Evolutionary conservation across 176 grass and related monocot genomes (phyloP), one percentile per base, ranked within the genome.

Genomic region (Areca catechu): DNA sequence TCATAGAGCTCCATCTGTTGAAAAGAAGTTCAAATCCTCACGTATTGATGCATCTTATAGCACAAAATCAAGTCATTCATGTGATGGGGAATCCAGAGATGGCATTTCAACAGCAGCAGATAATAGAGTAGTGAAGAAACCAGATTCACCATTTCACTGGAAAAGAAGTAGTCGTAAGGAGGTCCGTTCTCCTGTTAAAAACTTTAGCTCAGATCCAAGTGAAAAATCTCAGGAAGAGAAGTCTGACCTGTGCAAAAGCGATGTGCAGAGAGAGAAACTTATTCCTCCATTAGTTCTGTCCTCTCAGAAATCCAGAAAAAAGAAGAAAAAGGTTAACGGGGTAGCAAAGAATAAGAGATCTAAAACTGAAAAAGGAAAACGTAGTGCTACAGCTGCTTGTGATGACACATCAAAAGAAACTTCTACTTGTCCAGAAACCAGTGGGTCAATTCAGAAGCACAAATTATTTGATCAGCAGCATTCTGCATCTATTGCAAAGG

Each of bases 271-370:
- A 27, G 79, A 82, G 75, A 85, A 90, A 76, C 30, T 78, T 76
- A 50, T 74, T 74, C 20, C 18, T 7, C 3, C 71, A 54, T 61
- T 58, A 49, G 28, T 63, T 22, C 51, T 60, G 24, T 73, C 82
- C 47, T 60, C 77, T 53, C 79, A 85, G 60, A 89, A 76, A 79
- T 79, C 72, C 58, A 76, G 77, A 67, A 82, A 37, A 76, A 90
- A 74, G 59, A 73, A 71, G 60, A 71, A 79, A 76, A 75, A 62
- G 61, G 52, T 50, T 54, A 73, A 61, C 10, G 79, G 48, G 55
- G 14, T 28, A 47, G 50, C 54, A 5, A 76, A 82, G 4, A 56
- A 66, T 57, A 85, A 78, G 71, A 71, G 30, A 73, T 66, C 69
- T 37, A 83, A 71, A 56, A 51, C 30, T 50, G 86, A 89, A 81